Evolutionary conservation across 257 asterid genomes (phyloP).

Genomic region (Solanum raphanifolium): DNA sequence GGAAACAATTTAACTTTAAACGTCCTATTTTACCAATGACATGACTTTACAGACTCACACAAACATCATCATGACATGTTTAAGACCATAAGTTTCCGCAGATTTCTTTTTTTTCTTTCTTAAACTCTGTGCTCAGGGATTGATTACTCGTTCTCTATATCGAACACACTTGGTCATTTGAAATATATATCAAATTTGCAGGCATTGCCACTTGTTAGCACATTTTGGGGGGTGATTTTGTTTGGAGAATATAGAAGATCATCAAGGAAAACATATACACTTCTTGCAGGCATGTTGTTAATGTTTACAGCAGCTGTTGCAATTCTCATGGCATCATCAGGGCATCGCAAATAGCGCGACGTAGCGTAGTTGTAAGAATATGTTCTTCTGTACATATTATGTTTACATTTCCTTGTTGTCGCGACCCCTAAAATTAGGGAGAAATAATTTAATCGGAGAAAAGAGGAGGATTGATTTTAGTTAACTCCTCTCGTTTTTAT

Average conservation of each 20-base stretch:
- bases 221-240: slow-evolving; percentile 76
- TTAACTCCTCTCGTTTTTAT: neutral
- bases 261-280: slow-evolving; percentile 56
- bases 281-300: slow-evolving; percentile 53
- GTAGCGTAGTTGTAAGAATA: neutral
- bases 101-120: too few species aligned
- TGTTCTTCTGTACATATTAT: neutral
- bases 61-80: neutral
- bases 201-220: slow-evolving; percentile 96
- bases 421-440: neutral
- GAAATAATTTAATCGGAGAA: neutral
- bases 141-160: neutral
- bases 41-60: neutral
- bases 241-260: slow-evolving; percentile 84
- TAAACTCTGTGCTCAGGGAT: neutral
- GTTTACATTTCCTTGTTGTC: neutral
- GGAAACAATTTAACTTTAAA: neutral
- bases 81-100: neutral
- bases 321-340: slow-evolving; percentile 83
- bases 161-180: neutral
- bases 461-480: neutral
- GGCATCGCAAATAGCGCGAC: slow-evolving; percentile 40
- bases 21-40: neutral
- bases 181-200: slow-evolving; percentile 9
- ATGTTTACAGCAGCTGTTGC: slow-evolving; percentile 82